phyloP scores from a whole-genome alignment of 345 rosid genomes.

The Psidium guajava region DNA sequence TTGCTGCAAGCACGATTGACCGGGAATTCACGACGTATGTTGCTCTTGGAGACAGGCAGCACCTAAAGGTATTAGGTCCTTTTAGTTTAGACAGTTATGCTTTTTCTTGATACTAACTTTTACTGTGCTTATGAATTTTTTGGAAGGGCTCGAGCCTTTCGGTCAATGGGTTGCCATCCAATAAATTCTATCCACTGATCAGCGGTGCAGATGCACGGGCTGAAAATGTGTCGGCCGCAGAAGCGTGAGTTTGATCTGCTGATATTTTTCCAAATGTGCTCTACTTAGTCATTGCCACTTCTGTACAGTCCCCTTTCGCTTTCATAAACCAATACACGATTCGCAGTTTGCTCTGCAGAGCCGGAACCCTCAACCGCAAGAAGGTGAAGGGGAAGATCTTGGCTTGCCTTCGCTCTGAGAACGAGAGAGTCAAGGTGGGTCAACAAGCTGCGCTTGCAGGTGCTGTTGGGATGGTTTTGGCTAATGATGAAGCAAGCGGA shows the following conservation, averaged over 20 bases:
- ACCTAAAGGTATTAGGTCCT: constrained; percentile 29
- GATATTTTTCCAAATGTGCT: not conserved
- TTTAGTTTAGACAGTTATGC: not conserved
- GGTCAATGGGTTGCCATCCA: constrained; percentile 8
- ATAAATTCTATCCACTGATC: constrained; percentile 39
- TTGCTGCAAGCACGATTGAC: constrained; percentile 72
- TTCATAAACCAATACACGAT: not conserved
- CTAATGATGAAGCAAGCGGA: constrained; percentile 14
- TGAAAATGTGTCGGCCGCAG: constrained; percentile 7
- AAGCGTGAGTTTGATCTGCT: constrained; percentile 31
- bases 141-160: constrained; percentile 65
- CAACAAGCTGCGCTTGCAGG: constrained; percentile 22
- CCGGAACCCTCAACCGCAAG: constrained; percentile 34
- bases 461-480: constrained; percentile 45
- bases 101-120: not conserved
- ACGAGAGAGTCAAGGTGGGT: constrained; percentile 19
- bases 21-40: constrained; percentile 43
- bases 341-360: constrained; percentile 23
- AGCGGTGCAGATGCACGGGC: constrained; percentile 29
- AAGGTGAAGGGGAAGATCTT: constrained; percentile 59
- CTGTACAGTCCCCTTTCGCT: not conserved
- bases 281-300: not conserved
- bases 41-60: constrained; percentile 29
- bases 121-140: not conserved
- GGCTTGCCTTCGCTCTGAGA: constrained; percentile 25